Conservation (phyloP, 2,329 filamentous ascomycete genomes). For the Ophidiomyces ophidiicola region DNA sequence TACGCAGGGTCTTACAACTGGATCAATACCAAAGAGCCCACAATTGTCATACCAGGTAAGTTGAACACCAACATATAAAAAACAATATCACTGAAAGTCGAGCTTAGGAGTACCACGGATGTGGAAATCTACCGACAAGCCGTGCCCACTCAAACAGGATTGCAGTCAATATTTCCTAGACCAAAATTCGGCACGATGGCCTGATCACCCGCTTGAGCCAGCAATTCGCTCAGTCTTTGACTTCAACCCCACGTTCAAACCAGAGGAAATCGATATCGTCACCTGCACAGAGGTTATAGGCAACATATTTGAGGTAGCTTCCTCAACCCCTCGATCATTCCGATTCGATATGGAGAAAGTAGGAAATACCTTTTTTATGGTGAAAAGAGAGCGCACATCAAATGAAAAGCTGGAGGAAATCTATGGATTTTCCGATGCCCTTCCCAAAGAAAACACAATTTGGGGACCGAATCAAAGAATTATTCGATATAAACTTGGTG, state of each 20-base stretch:
- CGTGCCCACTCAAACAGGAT: constrained; percentile 33
- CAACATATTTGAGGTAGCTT: constrained; percentile 38
- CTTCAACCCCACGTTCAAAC: constrained; percentile 27
- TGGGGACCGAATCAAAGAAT: constrained; percentile 54
- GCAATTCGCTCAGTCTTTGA: constrained; percentile 34
- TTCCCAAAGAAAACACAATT: constrained; percentile 53
- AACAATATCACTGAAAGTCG: too few relatives aligned
- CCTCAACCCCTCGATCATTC: constrained; percentile 4
- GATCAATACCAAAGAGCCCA: constrained; percentile 27
- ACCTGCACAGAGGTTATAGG: constrained; percentile 51
- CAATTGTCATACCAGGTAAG: constrained; percentile 38
- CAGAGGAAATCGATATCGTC: constrained; percentile 41
- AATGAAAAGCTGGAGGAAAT: constrained; percentile 45
- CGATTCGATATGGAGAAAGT: constrained; percentile 39
- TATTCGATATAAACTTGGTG: constrained; percentile 46
- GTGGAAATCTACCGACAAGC: constrained; percentile 37
- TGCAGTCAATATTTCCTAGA: constrained; percentile 36
- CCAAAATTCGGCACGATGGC: constrained; percentile 27
- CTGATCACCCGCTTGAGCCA: constrained; percentile 34
- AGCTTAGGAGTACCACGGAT: constrained; percentile 38
- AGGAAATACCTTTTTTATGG: constrained; percentile 48
- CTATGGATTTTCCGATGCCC: constrained; percentile 52
- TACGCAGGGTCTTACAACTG: constrained; percentile 45
- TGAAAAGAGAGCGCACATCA: constrained; percentile 50
- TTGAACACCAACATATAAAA: neutral